These are phyloP conservation scores for Phalaenopsis hybrid DNA, from an alignment of 116 monocot genomes.

Conservation along the genomic window DNA sequence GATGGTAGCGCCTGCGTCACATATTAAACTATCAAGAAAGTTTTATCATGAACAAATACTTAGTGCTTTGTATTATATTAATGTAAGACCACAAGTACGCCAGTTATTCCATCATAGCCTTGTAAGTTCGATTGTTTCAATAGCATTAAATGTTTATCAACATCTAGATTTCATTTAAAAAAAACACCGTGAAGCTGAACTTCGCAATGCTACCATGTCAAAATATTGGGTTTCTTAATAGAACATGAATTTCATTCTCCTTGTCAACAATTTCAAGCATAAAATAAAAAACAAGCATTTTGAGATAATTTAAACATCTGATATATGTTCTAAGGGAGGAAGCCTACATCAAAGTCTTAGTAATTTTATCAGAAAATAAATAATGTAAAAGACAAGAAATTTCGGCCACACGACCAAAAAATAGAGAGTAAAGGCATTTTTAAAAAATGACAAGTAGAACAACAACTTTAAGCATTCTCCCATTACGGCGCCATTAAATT, in stretches of 20 bases:
- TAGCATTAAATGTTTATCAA: background rate
- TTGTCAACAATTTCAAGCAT: background rate
- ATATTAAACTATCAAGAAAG: background rate
- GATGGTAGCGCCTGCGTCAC: background rate
- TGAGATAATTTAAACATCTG: background rate
- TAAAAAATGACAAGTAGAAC: background rate
- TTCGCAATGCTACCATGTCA: background rate
- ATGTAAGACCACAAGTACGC: background rate
- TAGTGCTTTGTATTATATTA: background rate
- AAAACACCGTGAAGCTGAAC: background rate
- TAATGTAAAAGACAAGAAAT: background rate
- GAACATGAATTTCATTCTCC: background rate
- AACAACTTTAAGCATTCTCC: background rate
- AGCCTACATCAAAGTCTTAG: background rate
- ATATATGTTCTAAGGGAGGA: background rate
- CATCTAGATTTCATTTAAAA: background rate
- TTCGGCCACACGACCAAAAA: background rate
- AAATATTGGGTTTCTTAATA: background rate
- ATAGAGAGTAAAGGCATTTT: background rate
- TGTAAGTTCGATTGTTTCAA: background rate
- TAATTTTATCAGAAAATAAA: slow-evolving; percentile 5
- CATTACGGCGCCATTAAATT: background rate
- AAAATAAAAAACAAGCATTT: background rate
- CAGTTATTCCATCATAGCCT: background rate
- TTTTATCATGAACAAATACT: background rate